Evolutionary conservation across 371 early-diverging fungal species (phyloP).

Genomic region (Lichtheimia hyalospora): DNA sequence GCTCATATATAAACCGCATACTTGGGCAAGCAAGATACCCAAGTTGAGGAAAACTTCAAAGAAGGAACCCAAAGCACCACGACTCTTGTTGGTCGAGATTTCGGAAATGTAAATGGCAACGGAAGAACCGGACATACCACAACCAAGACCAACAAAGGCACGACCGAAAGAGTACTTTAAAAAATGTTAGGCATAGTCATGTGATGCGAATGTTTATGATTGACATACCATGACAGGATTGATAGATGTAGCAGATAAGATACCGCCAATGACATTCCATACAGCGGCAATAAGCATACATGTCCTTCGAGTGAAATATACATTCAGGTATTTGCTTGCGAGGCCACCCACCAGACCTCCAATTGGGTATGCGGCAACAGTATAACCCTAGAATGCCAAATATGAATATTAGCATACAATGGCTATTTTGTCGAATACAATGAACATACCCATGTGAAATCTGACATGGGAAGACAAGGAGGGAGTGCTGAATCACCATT

Average conservation of each 20-base stretch:
- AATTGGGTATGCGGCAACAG: conserved; percentile 44
- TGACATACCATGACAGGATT: conserved; percentile 39
- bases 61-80: conserved; percentile 70
- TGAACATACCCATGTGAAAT: conserved; percentile 26
- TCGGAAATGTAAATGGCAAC: conserved; percentile 79
- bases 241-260: conserved; percentile 37
- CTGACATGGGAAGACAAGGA: conserved; percentile 44
- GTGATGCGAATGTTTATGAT: not conserved
- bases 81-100: conserved; percentile 71
- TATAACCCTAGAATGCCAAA: conserved; percentile 32
- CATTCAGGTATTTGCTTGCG: conserved; percentile 38
- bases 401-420: not conserved
- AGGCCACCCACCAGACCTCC: conserved; percentile 49
- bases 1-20: conserved; percentile 63
- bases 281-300: conserved; percentile 40
- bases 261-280: conserved; percentile 39
- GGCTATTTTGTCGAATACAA: not conserved
- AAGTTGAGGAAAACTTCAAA: conserved; percentile 65
- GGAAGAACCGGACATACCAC: conserved; percentile 66
- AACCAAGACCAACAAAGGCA: conserved; percentile 82
- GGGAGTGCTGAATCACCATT: conserved; percentile 22
- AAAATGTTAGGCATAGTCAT: not conserved
- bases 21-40: conserved; percentile 75
- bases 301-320: conserved; percentile 37
- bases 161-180: conserved; percentile 69